Evolutionary conservation across 306 rosid species (phyloP), one percentile per base, ranked within the genome.

Genomic region (Cyamopsis tetragonoloba): DNA sequence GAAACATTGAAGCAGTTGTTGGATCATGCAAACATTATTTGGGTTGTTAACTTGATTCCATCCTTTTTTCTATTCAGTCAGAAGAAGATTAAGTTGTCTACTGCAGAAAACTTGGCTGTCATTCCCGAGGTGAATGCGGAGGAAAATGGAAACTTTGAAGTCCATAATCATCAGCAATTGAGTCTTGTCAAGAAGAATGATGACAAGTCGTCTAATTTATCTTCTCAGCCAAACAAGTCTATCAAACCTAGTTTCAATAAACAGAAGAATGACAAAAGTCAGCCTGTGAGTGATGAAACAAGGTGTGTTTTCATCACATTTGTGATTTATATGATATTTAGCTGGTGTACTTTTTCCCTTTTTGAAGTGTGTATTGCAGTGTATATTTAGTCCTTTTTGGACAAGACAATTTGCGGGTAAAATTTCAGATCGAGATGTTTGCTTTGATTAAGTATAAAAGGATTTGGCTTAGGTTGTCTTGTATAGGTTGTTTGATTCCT

Each of bases 21-120:
- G 38, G 51, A 37, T 20, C 28, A n/a, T 53, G 15, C 26, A 65
- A 38, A 24, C 35, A 50, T 69, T 64, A 20, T 43, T 9, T 7
- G 53, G 47, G 61, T 48, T 64, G 42, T 27, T 83, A 39, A 55
- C 51, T 62, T 42, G 39, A 51, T 69, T 63, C 48, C 31, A 18
- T 79, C 75, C 9, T 78, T 58, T 44, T 34, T 64, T 65, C 35
- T 32, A 15, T 78, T 35, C 79, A 90, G 97, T 81, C 76, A 75
- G 84, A 91, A 91, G 89, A 88, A 80, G 85, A 88, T 32, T 73
- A 91, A 82, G 73, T 72, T 71, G 73, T 76, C 80, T 58, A 55
- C 79, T n/a, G 1, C 66, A 0, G 81, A 77, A 55, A 82, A 80
- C 72, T 56, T 70, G 77, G 54, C 69, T 12, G 74, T 64, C 76